phyloP scores from a whole-genome alignment of 225 moss, liverwort and hornwort genomes.

The Neckera pumila region DNA sequence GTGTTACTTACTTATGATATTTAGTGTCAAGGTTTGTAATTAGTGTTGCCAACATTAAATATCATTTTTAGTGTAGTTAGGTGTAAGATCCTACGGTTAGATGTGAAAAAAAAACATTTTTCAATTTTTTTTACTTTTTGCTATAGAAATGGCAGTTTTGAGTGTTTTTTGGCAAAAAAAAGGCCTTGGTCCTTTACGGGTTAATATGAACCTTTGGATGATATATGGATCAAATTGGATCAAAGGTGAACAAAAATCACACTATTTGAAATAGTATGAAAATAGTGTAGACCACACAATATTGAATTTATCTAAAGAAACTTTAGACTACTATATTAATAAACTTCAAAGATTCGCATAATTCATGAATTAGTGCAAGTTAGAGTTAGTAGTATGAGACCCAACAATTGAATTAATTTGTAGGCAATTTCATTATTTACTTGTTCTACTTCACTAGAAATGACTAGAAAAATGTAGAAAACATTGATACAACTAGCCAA shows the following conservation, averaged over 20 bases:
- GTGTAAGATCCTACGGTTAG: too few relatives aligned
- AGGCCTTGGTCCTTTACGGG: too few relatives aligned
- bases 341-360: accelerated
- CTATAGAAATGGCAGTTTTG: too few relatives aligned
- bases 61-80: too few relatives aligned
- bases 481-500: not conserved
- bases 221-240: not conserved
- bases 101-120: too few relatives aligned
- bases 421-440: not conserved
- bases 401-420: not conserved
- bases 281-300: not conserved
- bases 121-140: too few relatives aligned
- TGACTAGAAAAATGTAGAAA: not conserved
- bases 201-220: not conserved
- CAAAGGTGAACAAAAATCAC: not conserved
- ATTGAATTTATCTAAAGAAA: not conserved
- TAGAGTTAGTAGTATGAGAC: not conserved
- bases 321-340: not conserved
- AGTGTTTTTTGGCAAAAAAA: too few relatives aligned
- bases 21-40: too few relatives aligned
- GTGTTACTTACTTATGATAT: too few relatives aligned
- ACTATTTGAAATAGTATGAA: not conserved
- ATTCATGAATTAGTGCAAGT: not conserved
- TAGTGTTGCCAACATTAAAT: too few relatives aligned
- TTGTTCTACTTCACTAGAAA: not conserved